Evolutionary conservation across 257 asterid species (phyloP).

Genomic region (Solanum bulbocastanum): DNA sequence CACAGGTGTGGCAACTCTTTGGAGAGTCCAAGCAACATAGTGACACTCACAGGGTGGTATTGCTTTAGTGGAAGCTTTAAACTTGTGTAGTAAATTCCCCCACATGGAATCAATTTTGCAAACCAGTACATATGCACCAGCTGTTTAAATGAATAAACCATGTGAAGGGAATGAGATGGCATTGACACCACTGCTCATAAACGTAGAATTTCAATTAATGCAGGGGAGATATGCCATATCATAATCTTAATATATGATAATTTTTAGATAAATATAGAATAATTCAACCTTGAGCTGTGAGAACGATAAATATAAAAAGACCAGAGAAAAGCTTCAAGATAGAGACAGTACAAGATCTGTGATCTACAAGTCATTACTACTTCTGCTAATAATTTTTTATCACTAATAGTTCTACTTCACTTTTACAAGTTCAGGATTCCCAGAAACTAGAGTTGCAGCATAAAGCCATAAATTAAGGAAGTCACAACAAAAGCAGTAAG

Average conservation of each 20-base stretch:
- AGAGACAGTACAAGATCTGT: background rate
- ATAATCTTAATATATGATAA: background rate
- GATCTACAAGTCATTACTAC: background rate
- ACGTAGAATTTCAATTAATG: background rate
- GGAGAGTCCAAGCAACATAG: background rate
- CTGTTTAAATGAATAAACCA: slow-evolving; percentile 54
- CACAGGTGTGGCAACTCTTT: no score
- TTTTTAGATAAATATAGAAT: no score
- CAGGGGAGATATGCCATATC: background rate
- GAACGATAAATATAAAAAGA: background rate
- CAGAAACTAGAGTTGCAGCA: background rate
- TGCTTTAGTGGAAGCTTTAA: slow-evolving; percentile 21
- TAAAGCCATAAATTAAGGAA: background rate
- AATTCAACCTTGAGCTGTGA: background rate
- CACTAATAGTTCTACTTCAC: background rate
- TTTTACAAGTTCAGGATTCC: background rate
- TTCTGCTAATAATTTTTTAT: background rate
- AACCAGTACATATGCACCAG: slow-evolving; percentile 80
- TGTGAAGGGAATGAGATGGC: slow-evolving; percentile 43
- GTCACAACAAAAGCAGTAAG: background rate
- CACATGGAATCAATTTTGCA: slow-evolving; percentile 52
- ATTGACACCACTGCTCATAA: slow-evolving; percentile 57
- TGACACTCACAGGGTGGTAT: slow-evolving; percentile 69
- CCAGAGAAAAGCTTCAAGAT: background rate
- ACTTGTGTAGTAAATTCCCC: slow-evolving; percentile 58